phyloP scores from a whole-genome alignment of 495 filamentous ascomycete species.

The Aspergillus bridgeri region DNA sequence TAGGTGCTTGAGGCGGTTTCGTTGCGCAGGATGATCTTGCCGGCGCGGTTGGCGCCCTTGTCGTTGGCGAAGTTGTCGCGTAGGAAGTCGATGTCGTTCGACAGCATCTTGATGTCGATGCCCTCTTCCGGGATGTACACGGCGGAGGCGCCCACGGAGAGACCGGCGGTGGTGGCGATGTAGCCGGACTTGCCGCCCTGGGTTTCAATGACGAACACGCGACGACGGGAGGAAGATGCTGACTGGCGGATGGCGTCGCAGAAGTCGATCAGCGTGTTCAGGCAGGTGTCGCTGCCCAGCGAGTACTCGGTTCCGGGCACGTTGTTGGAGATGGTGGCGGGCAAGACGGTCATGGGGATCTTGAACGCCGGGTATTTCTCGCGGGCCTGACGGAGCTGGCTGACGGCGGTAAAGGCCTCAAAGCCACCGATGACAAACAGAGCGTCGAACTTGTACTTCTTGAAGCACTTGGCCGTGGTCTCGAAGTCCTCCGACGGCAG shows the following conservation, averaged over 20 bases:
- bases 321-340: slow-evolving; percentile 98
- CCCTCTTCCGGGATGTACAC: slow-evolving; percentile 98
- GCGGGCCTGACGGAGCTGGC: slow-evolving; percentile 77
- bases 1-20: slow-evolving; percentile 89
- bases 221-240: slow-evolving; percentile 83
- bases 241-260: slow-evolving; percentile 98
- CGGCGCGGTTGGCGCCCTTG: slow-evolving; percentile 83
- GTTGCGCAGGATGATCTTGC: slow-evolving; percentile 91
- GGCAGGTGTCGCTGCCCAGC: slow-evolving; percentile 91
- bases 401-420: slow-evolving; percentile 91
- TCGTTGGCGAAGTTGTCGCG: slow-evolving; percentile 82
- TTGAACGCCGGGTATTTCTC: slow-evolving; percentile 77
- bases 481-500: slow-evolving; percentile 80
- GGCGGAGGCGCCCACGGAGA: slow-evolving; percentile 86
- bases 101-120: slow-evolving; percentile 89
- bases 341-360: slow-evolving; percentile 88
- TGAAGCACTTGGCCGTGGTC: slow-evolving; percentile 79
- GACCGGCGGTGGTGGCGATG: slow-evolving; percentile 83
- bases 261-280: slow-evolving; percentile 94
- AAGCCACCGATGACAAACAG: slow-evolving; percentile 94
- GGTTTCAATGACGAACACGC: slow-evolving; percentile 97
- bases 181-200: slow-evolving; percentile 96
- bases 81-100: slow-evolving; percentile 84
- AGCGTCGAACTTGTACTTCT: slow-evolving; percentile 82
- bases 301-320: slow-evolving; percentile 98